Evolutionary conservation across 2,329 filamentous ascomycete species (phyloP), one percentile per base, ranked within the genome.

Genomic region (Verticillium zaregamsianum): DNA sequence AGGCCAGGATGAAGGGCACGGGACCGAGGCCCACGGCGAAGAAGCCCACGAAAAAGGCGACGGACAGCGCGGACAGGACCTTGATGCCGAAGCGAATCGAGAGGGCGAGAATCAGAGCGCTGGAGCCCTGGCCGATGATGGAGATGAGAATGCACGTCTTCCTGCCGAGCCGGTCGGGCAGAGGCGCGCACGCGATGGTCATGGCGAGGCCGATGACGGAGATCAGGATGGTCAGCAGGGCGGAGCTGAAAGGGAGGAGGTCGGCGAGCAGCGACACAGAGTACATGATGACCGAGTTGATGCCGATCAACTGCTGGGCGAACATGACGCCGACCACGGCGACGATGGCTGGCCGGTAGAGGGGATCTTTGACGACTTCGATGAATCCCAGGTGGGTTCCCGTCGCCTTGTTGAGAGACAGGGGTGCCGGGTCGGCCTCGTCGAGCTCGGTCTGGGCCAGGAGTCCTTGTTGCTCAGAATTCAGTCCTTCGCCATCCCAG

Each of bases 201-300:
- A 91, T 91, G 68, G 92, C 69, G 39, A 99, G 86, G 76, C 98
- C 98, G 71, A 97, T 85, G 14, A 87, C 83, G 0, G 93, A 97
- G 63, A 98, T 93, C 60, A 91, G 78, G 63, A 98, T 94, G 60
- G 94, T 96, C 59, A 99, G 83, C 1, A 96, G 78, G 0, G 90
- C 90, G 0, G 93, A 94, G 64, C 88, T 92, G 56, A 92, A 86
- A 3, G 92, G 90, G 0, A 99, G 84, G 2, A 98, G 84, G 65
- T 88, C 87, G 35, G 90, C 87, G 15, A 99, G 84, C 1, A 99
- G 86, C 0, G 91, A 93, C 6, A 98, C 95, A 2, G 93, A 96
- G 76, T 99, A 99, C 93, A 99, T 97, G 76, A 98, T 90, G 71
- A 98, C 94, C 62, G 90, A 94, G 83, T 99, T 98, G 78, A 98